Base-by-base conservation (phyloP, 345 rosid genomes). In the Brassica carinata region DNA sequence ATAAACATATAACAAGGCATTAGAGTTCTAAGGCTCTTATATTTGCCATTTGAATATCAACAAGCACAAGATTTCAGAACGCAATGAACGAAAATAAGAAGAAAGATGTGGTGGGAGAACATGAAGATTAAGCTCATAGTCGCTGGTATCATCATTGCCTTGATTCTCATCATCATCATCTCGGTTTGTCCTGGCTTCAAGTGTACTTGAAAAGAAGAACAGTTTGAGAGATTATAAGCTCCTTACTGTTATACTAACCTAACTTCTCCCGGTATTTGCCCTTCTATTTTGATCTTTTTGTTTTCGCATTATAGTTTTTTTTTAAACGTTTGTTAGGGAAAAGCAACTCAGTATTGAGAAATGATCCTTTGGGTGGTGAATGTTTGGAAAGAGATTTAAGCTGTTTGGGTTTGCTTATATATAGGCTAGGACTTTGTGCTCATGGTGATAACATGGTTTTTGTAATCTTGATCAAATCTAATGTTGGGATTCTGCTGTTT, bases 61-160 rank as follows among this genome's bases (percentile, higher is more conserved):
- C 85, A 90, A 92, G 95, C 95, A 13, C 92, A 90, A 86, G 92
- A 89, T 77, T 90, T 90, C 83, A 85, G 91, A 82, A 88, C 87
- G 36, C 90, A 87, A 67, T 92, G 95, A 40, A 40, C 45, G 3
- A 40, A 90, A 40, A 87, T 90, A 29, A 87, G 85, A 82, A 85
- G 92, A 71, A 90, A 87, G 83, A 89, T 90, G 95, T 89, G 95
- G 93, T 74, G 87, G 59, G 89, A 89, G 84, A 90, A 90, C 92
- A 90, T 90, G 92, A 89, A 90, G 82, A 85, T 90, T 18, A 90
- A 90, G 87, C 87, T 90, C 61, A 89, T 87, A 80, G 93, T 90
- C 68, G 70, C 81, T 58, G 89, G 85, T 26, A 90, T 89, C 79
- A 64, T 89, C 79, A 72, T 88, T 64, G 89, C 89, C 30, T 78